Percentiles rank a stretch among this genome's conserved stretches.
Conservation (phyloP, 2,329 filamentous ascomycete genomes). For the Trichoderma harzianum region DNA sequence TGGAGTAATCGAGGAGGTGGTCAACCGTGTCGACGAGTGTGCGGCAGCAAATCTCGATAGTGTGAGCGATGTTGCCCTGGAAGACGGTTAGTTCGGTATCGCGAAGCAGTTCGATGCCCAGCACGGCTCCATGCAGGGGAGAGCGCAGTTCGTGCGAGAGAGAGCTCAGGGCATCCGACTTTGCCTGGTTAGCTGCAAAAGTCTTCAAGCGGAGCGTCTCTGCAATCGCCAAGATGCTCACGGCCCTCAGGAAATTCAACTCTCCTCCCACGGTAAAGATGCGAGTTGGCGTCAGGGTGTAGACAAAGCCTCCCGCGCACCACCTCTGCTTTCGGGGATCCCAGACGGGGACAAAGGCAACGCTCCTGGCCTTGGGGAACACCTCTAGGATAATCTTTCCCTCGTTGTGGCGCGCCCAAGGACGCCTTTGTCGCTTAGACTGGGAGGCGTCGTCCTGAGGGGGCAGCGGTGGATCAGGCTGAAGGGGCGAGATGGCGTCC, state of each 20-base stretch:
- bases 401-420: constrained; percentile 22
- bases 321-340: constrained; percentile 44
- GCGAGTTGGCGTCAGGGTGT: constrained; percentile 43
- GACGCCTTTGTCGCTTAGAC: background rate
- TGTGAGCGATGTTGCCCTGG: constrained; percentile 46
- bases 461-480: background rate
- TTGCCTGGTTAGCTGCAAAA: constrained; percentile 42
- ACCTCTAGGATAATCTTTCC: constrained; percentile 30
- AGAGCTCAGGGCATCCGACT: constrained; percentile 57
- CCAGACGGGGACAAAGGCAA: constrained; percentile 50
- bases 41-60: constrained; percentile 49
- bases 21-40: constrained; percentile 54
- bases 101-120: constrained; percentile 50
- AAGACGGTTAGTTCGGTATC: constrained; percentile 47
- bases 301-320: constrained; percentile 49
- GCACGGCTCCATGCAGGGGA: constrained; percentile 58
- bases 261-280: constrained; percentile 47
- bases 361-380: constrained; percentile 43
- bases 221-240: constrained; percentile 54
- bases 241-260: constrained; percentile 49
- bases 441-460: background rate
- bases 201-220: constrained; percentile 49
- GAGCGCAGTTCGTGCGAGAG: constrained; percentile 61
- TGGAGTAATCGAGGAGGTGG: constrained; percentile 53
- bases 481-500: background rate